phyloP scores from a whole-genome alignment of 192 early-diverging fungal species.

The Obelidium mucronatum region DNA sequence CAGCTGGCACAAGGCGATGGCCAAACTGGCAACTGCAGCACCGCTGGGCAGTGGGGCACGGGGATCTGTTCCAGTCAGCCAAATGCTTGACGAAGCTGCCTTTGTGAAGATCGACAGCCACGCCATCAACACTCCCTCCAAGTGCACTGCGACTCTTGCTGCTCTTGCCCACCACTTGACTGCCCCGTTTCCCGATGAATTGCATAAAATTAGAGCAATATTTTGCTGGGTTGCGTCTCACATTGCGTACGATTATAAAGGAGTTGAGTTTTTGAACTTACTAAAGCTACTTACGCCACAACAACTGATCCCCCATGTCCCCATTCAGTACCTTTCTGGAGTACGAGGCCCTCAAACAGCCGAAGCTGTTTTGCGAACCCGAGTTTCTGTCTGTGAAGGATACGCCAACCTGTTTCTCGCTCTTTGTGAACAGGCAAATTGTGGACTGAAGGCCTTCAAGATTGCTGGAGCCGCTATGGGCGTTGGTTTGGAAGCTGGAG shows the following conservation, averaged over 20 bases:
- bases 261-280: constrained; percentile 5
- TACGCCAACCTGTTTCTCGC: constrained; percentile 34
- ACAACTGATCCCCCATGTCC: not conserved
- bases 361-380: constrained; percentile 4
- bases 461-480: constrained; percentile 61
- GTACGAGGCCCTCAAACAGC: not conserved
- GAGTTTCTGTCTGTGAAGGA: constrained; percentile 27
- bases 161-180: constrained; percentile 40
- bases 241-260: constrained; percentile 58
- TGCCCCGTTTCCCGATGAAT: constrained; percentile 46
- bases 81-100: not conserved
- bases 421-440: not conserved
- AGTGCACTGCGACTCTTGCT: not conserved
- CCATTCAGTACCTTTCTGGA: constrained; percentile 7
- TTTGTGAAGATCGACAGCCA: not conserved
- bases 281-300: not conserved
- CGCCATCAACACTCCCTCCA: constrained; percentile 5
- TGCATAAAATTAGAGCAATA: constrained; percentile 58
- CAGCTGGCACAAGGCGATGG: constrained; percentile 16
- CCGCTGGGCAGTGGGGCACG: not conserved
- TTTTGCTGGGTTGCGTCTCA: constrained; percentile 64
- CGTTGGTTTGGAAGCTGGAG: constrained; percentile 47
- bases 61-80: not conserved
- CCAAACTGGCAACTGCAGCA: not conserved
- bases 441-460: constrained; percentile 42